These are phyloP conservation scores for Alnus rubra DNA, from an alignment of 306 rosid genomes.

Conservation along the genomic window DNA sequence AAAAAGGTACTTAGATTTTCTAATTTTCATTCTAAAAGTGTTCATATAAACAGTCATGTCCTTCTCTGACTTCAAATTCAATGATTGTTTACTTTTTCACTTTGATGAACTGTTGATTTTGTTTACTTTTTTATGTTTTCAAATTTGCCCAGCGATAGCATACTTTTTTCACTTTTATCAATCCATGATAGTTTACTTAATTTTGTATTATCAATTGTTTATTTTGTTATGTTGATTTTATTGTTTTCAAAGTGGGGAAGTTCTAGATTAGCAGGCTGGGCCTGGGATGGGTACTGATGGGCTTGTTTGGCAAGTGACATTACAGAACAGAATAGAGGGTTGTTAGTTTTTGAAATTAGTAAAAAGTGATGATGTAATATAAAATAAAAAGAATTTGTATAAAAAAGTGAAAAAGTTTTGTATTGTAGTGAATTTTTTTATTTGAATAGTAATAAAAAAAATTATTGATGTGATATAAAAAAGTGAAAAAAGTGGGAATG, in stretches of 20 bases:
- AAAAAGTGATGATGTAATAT: too few species aligned
- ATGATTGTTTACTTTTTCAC: not conserved
- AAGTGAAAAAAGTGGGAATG: too few species aligned
- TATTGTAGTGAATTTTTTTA: too few species aligned
- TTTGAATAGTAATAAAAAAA: too few species aligned
- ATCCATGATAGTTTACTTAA: too few species aligned
- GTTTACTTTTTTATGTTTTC: not conserved
- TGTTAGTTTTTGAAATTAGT: too few species aligned
- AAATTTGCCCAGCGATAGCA: not conserved
- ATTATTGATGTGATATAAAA: too few species aligned
- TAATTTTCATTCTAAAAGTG: not conserved
- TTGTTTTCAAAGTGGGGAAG: conserved; percentile 2
- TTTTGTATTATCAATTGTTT: not conserved
- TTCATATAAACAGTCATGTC: not conserved
- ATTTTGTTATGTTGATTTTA: not conserved
- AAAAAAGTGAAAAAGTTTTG: too few species aligned
- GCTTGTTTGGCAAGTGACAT: too few species aligned
- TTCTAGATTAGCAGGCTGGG: not conserved
- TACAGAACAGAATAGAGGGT: too few species aligned
- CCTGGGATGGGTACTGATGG: not conserved
- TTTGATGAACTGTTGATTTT: not conserved
- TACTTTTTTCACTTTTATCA: not conserved
- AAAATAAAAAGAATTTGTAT: too few species aligned
- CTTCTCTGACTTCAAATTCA: not conserved
- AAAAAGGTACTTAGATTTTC: conserved; percentile 1